These are phyloP conservation scores for Chlorella sp. DNA, from an alignment of 139 green algal species.

Conservation along the genomic window DNA sequence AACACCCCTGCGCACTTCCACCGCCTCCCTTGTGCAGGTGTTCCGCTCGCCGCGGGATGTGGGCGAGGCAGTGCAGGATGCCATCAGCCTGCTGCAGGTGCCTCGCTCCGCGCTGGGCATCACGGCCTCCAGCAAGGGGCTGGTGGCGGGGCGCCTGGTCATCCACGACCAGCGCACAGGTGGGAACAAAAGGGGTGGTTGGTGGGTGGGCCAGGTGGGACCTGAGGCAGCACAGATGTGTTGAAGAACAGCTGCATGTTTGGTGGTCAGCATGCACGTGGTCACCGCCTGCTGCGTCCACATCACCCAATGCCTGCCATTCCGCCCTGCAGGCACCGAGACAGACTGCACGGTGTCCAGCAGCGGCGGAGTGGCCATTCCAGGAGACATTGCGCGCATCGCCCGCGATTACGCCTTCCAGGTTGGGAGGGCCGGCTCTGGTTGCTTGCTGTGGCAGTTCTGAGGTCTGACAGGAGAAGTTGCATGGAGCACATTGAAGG, in stretches of 20 bases:
- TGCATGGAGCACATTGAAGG: too few species aligned
- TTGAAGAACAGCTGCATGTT: too few species aligned
- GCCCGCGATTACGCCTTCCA: constrained; percentile 42
- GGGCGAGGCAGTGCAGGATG: constrained; percentile 67
- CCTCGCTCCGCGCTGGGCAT: constrained; percentile 71
- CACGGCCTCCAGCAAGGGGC: constrained; percentile 64
- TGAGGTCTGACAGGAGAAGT: too few species aligned
- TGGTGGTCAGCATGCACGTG: too few species aligned
- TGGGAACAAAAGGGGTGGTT: not conserved
- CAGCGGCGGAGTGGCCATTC: constrained; percentile 46
- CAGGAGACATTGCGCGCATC: constrained; percentile 68
- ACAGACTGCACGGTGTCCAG: constrained; percentile 59
- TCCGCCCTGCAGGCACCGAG: not conserved
- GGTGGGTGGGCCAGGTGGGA: too few species aligned
- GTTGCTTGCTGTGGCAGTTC: too few species aligned
- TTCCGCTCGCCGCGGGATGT: constrained; percentile 60
- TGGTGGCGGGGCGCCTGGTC: constrained; percentile 68
- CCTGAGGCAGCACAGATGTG: too few species aligned
- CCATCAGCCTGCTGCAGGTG: constrained; percentile 68
- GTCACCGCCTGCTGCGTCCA: too few species aligned
- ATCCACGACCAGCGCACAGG: constrained; percentile 51
- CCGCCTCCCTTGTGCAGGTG: constrained; percentile 2
- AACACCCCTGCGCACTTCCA: too few species aligned
- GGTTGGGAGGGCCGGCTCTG: too few species aligned
- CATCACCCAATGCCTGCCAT: too few species aligned